These are phyloP conservation scores for Solioccasus polychromus DNA, from an alignment of 768 basidiomycete species.

Conservation along the genomic window DNA sequence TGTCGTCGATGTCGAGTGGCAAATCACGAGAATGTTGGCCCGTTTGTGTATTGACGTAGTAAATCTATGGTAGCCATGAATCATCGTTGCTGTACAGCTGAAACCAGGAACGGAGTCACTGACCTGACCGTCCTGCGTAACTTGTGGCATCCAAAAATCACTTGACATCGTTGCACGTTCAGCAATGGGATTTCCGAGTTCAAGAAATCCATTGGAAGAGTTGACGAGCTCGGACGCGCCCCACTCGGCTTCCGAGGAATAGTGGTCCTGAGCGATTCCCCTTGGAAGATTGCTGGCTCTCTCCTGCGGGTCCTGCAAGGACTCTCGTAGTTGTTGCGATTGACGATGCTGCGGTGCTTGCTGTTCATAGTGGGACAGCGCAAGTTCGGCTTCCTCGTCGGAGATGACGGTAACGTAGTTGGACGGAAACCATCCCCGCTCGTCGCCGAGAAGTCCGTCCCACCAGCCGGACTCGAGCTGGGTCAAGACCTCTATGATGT, in stretches of 20 bases:
- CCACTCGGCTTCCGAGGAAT: constrained; percentile 49
- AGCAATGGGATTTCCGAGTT: constrained; percentile 27
- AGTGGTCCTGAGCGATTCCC: constrained; percentile 25
- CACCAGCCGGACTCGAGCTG: constrained; percentile 96
- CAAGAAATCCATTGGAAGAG: constrained; percentile 40
- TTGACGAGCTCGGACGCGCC: constrained; percentile 10
- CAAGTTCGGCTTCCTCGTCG: constrained; percentile 76
- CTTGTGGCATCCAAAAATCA: constrained; percentile 90
- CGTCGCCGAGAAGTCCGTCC: constrained; percentile 89
- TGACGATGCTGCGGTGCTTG: constrained; percentile 13
- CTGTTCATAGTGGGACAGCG: constrained; percentile 38
- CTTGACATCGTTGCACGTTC: constrained; percentile 42
- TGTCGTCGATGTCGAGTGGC: constrained; percentile 70
- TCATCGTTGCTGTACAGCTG: background rate
- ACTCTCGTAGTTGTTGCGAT: constrained; percentile 12
- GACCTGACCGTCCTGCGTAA: constrained; percentile 82
- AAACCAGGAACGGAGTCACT: constrained; percentile 23
- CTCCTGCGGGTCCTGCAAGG: constrained; percentile 14
- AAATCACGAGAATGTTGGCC: constrained; percentile 81
- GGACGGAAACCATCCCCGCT: constrained; percentile 96
- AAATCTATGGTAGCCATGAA: constrained; percentile 58
- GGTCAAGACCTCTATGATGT: constrained; percentile 92
- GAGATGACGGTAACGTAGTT: constrained; percentile 85
- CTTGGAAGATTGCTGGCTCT: constrained; percentile 2
- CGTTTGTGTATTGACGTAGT: constrained; percentile 89